Evolutionary conservation across 2,329 filamentous ascomycete species (phyloP), one percentile per base, ranked within the genome.

Genomic region (Fusarium nodosum): DNA sequence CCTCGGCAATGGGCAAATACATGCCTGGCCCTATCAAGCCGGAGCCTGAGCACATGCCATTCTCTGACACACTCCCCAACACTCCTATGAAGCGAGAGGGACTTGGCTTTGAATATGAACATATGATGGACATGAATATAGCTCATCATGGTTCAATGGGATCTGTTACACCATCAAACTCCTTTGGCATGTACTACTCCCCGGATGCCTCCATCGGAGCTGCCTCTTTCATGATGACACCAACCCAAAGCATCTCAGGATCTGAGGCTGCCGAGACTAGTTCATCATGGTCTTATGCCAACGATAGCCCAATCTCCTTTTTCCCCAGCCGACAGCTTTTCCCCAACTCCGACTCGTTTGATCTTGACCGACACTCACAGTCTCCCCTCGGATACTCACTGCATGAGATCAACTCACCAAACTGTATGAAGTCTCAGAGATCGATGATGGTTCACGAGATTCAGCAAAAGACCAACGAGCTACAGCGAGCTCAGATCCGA

Each of bases 391-490:
- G 72, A 10, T 79, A 76, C 42, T 73, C 77, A 48, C 44, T 79
- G 7, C 77, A 79, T 22, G 74, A 75, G n/a, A 71, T 76, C 3
- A 72, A 75, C 24, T 79, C 79, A 8, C 77, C 79, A 5, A 76
- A 77, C 69, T 74, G 72, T 24, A 73, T 77, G 50, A 76, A 78
- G 28, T 72, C 76, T 6, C 80, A 81, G 52, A 79, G 81, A 55
- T 80, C 81, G 68, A 77, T 82, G 60, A 78, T 79, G 71, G 75
- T 82, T 7, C 78, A 81, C 44, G 80, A 82, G 58, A 78, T 80
- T 12, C 82, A 82, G 68, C 80, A 81, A 56, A 84, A 80, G 76
- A 82, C 81, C 1, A 77, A 75, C 3, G 82, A 81, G 12, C 78
- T 86, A 1, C 83, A 84, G 31, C 77, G 78, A 45, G 79, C 77